These are phyloP conservation scores for Tardiomyces blankii DNA, from an alignment of 1,139 yeast species.

Conservation along the genomic window DNA sequence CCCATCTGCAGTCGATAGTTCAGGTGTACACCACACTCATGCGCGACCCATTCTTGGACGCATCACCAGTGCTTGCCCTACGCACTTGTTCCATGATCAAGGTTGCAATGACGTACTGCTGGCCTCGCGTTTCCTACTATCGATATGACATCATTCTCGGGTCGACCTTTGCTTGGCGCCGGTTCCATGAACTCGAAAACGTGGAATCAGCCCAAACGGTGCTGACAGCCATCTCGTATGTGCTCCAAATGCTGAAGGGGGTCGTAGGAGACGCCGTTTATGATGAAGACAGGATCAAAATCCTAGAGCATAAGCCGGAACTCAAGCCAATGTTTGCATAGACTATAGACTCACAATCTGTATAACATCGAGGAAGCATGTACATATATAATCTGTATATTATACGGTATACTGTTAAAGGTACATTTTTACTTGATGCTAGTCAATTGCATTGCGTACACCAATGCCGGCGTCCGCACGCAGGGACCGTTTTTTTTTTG, in stretches of 20 bases:
- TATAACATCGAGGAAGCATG: no score
- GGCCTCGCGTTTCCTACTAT: constrained; percentile 25
- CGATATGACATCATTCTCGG: constrained; percentile 27
- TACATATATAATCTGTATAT: no score
- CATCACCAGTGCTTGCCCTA: constrained; percentile 14
- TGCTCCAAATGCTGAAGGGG: not conserved
- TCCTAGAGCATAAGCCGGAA: not conserved
- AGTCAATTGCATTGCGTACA: no score
- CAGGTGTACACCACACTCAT: constrained; percentile 16
- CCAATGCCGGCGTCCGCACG: no score
- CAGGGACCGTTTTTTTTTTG: no score
- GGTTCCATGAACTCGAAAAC: not conserved
- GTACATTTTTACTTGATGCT: no score
- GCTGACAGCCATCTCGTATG: no score
- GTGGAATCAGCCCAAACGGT: no score
- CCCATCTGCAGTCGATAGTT: constrained; percentile 18
- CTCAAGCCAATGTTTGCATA: not conserved
- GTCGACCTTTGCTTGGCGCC: constrained; percentile 7
- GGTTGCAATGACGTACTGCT: constrained; percentile 17
- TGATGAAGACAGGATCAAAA: not conserved
- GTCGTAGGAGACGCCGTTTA: not conserved
- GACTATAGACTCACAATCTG: no score
- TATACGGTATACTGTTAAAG: no score
- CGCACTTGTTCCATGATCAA: constrained; percentile 15
- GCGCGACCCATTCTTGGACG: constrained; percentile 24